Base-by-base conservation (phyloP, 2,329 filamentous ascomycete species). In the Exophiala calicioides region DNA sequence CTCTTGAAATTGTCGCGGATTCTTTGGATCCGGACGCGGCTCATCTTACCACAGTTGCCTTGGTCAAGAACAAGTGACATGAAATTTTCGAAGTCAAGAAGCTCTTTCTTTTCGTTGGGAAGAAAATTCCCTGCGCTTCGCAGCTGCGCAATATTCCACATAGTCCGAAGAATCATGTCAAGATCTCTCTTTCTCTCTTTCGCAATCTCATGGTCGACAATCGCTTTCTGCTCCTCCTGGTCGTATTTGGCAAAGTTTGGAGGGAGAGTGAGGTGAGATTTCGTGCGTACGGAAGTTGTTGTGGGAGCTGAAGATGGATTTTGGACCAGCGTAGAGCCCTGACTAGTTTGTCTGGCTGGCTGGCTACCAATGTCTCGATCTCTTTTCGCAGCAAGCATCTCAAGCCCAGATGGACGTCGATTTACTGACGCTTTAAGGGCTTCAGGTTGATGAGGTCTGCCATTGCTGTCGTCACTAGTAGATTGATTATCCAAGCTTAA, bases 121-220 rank as follows among this genome's bases (percentile, higher is more conserved):
- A 21, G 39, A 10, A 53, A 47, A 13, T 13, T 15, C 4, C 44
- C 52, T 8, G 43, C 31, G 16, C 51, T 47, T 9, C 50, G 44
- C 19, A 55, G 24, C 9, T 37, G 39, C 5, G 52, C 52, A 18
- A 50, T 51, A 3, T 23, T 27, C 37, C 47, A 43, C 13, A 45
- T 45, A 6, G 46, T 34, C 6, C 40, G 32, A n/a, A 36, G 29
- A n/a, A 57, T 51, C 2, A 20, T 19, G 19, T 48, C 40, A 2
- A 58, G 37, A 30, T 58, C 54, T 42, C 46, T 29, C 32, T 52
- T 42, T 29, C 42, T 41, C 20, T 53, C 51, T 34, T 55, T 57
- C 12, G 46, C 41, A 4, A 31, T 52, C 29, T 58, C 56, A 18
- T 50, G 49, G 12, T 50, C 32, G 10, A 44, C 9, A 36, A 54